phyloP scores from a whole-genome alignment of 2,329 filamentous ascomycete species.

The Phaeosphaeria sp. region DNA sequence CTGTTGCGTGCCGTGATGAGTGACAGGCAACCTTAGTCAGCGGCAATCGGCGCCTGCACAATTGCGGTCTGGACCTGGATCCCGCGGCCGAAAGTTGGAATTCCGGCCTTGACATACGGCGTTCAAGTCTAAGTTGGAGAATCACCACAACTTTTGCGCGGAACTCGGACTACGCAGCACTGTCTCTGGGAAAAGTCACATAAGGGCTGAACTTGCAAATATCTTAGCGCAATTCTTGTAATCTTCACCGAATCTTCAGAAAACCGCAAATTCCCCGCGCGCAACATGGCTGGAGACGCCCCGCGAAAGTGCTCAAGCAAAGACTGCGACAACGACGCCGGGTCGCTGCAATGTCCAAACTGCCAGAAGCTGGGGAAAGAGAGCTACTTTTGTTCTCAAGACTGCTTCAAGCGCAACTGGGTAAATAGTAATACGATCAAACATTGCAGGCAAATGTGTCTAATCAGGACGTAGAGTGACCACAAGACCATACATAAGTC shows the following conservation, averaged over 20 bases:
- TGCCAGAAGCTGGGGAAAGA: conserved; percentile 90
- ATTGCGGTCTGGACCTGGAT: conserved; percentile 21
- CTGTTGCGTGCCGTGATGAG: background rate
- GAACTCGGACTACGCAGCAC: conserved; percentile 16
- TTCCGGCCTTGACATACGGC: conserved; percentile 17
- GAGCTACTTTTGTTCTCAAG: conserved; percentile 96
- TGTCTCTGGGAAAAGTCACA: background rate
- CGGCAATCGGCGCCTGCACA: conserved; percentile 17
- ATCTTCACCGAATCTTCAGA: background rate
- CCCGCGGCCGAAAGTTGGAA: background rate
- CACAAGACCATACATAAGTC: conserved; percentile 88
- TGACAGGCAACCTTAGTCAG: conserved; percentile 18
- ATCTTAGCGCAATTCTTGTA: background rate
- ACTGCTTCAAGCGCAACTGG: conserved; percentile 99
- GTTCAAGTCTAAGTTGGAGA: conserved; percentile 7
- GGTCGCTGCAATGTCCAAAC: conserved; percentile 88
- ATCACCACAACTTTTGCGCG: conserved; percentile 22
- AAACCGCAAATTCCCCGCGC: background rate
- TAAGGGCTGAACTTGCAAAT: conserved; percentile 1
- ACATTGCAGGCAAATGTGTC: conserved; percentile 17
- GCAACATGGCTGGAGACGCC: conserved; percentile 42
- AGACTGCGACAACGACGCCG: conserved; percentile 87
- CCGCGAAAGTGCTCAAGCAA: conserved; percentile 78
- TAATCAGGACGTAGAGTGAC: conserved; percentile 63
- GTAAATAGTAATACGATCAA: conserved; percentile 59